phyloP scores from a whole-genome alignment of 2,329 filamentous ascomycete species.

The Madurella mycetomatis region DNA sequence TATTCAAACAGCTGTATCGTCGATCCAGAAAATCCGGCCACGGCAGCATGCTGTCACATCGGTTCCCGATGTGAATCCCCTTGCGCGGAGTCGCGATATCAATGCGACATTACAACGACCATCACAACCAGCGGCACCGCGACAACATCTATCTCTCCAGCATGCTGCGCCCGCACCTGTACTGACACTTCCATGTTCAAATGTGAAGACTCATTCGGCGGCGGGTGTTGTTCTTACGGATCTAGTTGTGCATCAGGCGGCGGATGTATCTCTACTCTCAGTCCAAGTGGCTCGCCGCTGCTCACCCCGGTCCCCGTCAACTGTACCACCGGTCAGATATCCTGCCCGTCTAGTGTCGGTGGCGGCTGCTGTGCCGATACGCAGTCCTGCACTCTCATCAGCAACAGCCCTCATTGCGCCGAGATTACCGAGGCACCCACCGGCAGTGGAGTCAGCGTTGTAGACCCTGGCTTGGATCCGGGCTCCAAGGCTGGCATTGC shows the following conservation, averaged over 20 bases:
- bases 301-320: slow-evolving; percentile 41
- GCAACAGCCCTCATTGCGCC: slow-evolving; percentile 38
- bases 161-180: slow-evolving; percentile 34
- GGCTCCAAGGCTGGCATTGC: slow-evolving; percentile 56
- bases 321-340: slow-evolving; percentile 39
- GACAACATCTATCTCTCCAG: slow-evolving; percentile 9
- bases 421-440: slow-evolving; percentile 25
- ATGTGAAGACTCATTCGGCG: slow-evolving; percentile 32
- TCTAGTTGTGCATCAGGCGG: slow-evolving; percentile 15
- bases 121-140: slow-evolving; percentile 22
- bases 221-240: slow-evolving; percentile 27
- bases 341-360: slow-evolving; percentile 42
- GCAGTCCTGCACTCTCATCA: slow-evolving; percentile 39
- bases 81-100: slow-evolving; percentile 30
- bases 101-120: slow-evolving; percentile 29
- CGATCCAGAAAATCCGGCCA: slow-evolving; percentile 20
- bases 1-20: slow-evolving; percentile 29
- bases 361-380: slow-evolving; percentile 48
- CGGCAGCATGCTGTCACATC: slow-evolving; percentile 31
- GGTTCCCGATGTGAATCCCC: slow-evolving; percentile 29
- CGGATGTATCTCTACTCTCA: slow-evolving; percentile 22
- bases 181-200: slow-evolving; percentile 26
- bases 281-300: slow-evolving; percentile 35
- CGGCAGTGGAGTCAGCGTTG: slow-evolving; percentile 22
- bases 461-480: slow-evolving; percentile 34